Evolutionary conservation across 805 yeast genomes (phyloP), one percentile per base, ranked within the genome.

Genomic region (Candida xiaguanensis): DNA sequence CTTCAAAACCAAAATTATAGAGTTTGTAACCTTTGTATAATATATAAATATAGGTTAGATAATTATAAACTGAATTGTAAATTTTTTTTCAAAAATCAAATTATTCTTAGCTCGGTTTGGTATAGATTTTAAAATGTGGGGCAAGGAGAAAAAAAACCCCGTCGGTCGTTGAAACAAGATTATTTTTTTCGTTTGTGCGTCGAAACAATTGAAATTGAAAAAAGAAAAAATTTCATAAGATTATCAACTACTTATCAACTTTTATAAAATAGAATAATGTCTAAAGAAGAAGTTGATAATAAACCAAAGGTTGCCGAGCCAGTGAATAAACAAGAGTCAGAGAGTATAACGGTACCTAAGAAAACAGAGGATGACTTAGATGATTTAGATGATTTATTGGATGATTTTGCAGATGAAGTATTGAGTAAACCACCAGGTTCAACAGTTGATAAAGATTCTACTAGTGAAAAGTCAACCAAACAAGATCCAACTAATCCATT

Each of bases 311-410:
- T 14, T 24, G 14, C 19, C 12, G 23, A 30, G 2, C 31, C 38
- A 18, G 22, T 33, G 8, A 13, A 32, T 16, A 27, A n/a, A 9
- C 25, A 36, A 23, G 39, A 30, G 12, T 32, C 36, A n/a, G 18
- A 34, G 4, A 25, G 31, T 17, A 42, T 24, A 19, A 24, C 37
- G 16, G 24, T 28, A 20, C 32, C 45, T 13, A 34, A 46, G 13
- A 29, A 39, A 20, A 36, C 50, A 26, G 70, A 61, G 9, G 74
- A 82, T 41, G 85, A 79, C 38, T 64, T 78, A 37, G 87, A 82
- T 51, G 95, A 86, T 49, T 72, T 86, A 45, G 95, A 86, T 49
- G 95, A 87, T 51, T 70, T 87, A 43, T 68, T 91, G 37, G 96
- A 89, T 53, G 96, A 89, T 46, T 85, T 85, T 55, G 86, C 82